phyloP scores from a whole-genome alignment of 805 yeast genomes.

The Barnettozyma wickerhamii region DNA sequence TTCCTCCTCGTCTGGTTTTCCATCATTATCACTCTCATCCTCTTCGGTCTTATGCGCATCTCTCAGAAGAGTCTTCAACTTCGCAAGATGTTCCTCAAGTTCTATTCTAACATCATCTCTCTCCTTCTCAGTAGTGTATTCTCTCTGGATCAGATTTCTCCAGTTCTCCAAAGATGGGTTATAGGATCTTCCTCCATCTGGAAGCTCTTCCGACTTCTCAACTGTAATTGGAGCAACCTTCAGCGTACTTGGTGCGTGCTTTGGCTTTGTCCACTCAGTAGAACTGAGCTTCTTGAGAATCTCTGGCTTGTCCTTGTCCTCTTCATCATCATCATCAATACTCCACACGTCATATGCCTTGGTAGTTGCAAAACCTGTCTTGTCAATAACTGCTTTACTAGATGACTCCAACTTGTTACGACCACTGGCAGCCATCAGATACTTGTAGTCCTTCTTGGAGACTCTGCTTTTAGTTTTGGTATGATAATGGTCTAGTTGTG shows the following conservation, averaged over 20 bases:
- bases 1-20: conserved; percentile 30
- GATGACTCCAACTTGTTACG: conserved; percentile 52
- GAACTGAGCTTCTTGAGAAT: conserved; percentile 36
- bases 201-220: conserved; percentile 44
- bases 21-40: conserved; percentile 36
- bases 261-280: conserved; percentile 48
- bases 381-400: conserved; percentile 48
- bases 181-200: conserved; percentile 88
- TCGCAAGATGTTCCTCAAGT: conserved; percentile 57
- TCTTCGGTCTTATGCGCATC: conserved; percentile 58
- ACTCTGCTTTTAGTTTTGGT: conserved; percentile 45
- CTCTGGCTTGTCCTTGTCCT: conserved; percentile 32
- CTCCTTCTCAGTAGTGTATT: conserved; percentile 59
- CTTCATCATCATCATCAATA: conserved; percentile 22
- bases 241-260: conserved; percentile 51
- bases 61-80: conserved; percentile 61
- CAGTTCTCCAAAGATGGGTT: conserved; percentile 86
- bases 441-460: conserved; percentile 54
- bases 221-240: conserved; percentile 49
- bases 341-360: conserved; percentile 72
- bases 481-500: conserved; percentile 43
- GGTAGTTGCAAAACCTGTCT: conserved; percentile 58
- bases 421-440: conserved; percentile 73
- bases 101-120: conserved; percentile 60
- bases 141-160: conserved; percentile 66